Evolutionary conservation across 805 yeast species (phyloP).

Genomic region (Candida verbasci): DNA sequence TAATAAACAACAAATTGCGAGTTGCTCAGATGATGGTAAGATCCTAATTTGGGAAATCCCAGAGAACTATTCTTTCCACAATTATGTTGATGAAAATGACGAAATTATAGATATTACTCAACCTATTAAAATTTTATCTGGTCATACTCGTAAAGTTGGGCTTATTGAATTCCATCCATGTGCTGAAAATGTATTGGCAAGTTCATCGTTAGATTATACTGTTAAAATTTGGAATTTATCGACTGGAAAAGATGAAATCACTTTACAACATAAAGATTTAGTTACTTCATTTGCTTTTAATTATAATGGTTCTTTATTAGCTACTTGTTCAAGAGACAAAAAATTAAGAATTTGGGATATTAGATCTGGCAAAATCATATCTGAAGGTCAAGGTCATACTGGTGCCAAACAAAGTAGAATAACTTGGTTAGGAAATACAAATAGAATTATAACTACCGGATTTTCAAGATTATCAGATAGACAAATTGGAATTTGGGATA

Average conservation of each 20-base stretch:
- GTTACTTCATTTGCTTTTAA: slow-evolving; percentile 92
- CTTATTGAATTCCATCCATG: slow-evolving; percentile 87
- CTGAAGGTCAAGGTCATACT: slow-evolving; percentile 85
- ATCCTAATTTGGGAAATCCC: slow-evolving; percentile 89
- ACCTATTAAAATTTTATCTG: slow-evolving; percentile 67
- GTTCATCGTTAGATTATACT: slow-evolving; percentile 85
- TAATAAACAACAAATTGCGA: slow-evolving; percentile 66
- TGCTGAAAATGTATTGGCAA: slow-evolving; percentile 81
- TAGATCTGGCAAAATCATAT: slow-evolving; percentile 64
- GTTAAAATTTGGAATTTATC: slow-evolving; percentile 89
- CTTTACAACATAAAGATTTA: slow-evolving; percentile 82
- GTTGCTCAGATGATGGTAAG: slow-evolving; percentile 76
- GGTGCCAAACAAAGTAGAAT: slow-evolving; percentile 92
- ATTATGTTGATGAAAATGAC: slow-evolving; percentile 50
- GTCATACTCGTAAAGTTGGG: slow-evolving; percentile 94
- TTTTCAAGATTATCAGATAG: slow-evolving; percentile 90
- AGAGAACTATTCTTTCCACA: slow-evolving; percentile 66
- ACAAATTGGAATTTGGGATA: slow-evolving; percentile 93
- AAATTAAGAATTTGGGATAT: slow-evolving; percentile 89
- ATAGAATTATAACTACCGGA: slow-evolving; percentile 89
- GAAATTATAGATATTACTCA: slow-evolving; percentile 57
- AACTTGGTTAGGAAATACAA: slow-evolving; percentile 83
- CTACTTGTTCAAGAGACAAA: slow-evolving; percentile 89
- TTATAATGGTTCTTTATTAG: slow-evolving; percentile 81
- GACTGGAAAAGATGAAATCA: slow-evolving; percentile 63